Evolutionary conservation across 495 filamentous ascomycete species (phyloP), one percentile per base, ranked within the genome.

Genomic region (Venustampulla echinocandica): DNA sequence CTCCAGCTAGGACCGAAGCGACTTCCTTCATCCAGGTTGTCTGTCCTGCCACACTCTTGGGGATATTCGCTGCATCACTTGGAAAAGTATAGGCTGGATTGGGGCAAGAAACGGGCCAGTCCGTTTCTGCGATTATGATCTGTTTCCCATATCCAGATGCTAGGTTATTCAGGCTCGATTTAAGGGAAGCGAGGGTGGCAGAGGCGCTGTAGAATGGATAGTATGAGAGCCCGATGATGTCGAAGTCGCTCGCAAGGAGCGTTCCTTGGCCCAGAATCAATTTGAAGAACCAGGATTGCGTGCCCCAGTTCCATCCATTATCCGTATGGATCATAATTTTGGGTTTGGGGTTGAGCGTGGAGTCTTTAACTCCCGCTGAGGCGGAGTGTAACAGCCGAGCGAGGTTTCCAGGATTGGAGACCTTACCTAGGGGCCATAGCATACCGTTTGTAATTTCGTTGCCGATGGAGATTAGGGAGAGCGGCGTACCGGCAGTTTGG

Each of bases 281-380:
- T 15, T 70, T 69, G 60, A 83, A 84, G 58, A 75, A 85, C 52
- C 70, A 71, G 18, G 77, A 64, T 54, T 85, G 81, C n/a, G 68
- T 67, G 9, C 54, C 62, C 79, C 75, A 83, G 50, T 77, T 70
- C 77, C 80, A 87, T 37, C 81, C 79, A 53, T 84, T 79, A 53
- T 85, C 80, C 10, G 82, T 67, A 49, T 85, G 82, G 44, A 85
- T 74, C 73, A 85, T 63, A 53, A 84, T 81, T 50, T 77, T 72
- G 3, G 79, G 76, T 36, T 70, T 66, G 0, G 72, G 65, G 22
- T 64, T 59, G 0, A 82, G 68, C 3, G 64, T 65, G 22, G 77
- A 82, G 51, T 80, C 73, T 53, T 80, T 80, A 42, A 85, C 68
- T 4, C 74, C 81, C 53, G 67, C 70, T 0, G 77, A 70, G 2